Evolutionary conservation across 495 filamentous ascomycete species (phyloP), one percentile per base, ranked within the genome.

Genomic region (Bacidia rubella): DNA sequence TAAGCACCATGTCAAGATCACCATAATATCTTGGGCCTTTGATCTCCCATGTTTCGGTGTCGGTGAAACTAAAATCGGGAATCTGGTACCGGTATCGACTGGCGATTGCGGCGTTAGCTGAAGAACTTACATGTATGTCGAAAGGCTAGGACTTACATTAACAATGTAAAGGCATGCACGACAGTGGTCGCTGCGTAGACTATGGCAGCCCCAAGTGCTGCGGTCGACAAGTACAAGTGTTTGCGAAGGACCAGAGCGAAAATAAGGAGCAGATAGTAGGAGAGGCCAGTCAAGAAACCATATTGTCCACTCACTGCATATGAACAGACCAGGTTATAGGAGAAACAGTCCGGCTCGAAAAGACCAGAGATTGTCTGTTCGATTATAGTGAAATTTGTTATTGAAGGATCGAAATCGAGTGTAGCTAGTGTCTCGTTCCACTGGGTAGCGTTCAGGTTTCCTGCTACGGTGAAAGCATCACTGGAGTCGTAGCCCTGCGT

Each of bases 231-330:
- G 19, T 35, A 51, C 9, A 42, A 12, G 11, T 41, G 49, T 25
- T 40, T 51, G 10, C 49, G 49, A 10, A 41, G 27, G 10, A 51
- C 20, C 4, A 51, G 17, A 38, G 29, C 26, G 19, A 42, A 51
- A 7, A 51, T 41, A 19, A 51, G 27, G 19, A 51, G 21, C n/a
- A 51, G 29, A 22, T 51, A 51, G 29, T 20, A 51, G 15, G 38
- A 3, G 25, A 51, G 32, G 11, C 49, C 25, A 1, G n/a, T 19
- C 17, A 51, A 17, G 17, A 51, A 51, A 11, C 49, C 49, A 38
- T 51, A 51, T 17, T 51, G 49, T 25, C 49, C 49, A 22, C 49
- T 51, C 39, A 58, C 70, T 17, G 61, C 63, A 21, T 55, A 62
- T 19, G 3, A 64, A 3, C 57, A 64, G 17, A 65, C 64, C 2